A percentile compares a stretch with the other conserved stretches of the same genome.
Conservation (phyloP, 2,329 filamentous ascomycete genomes). For the Tolypocladium inflatum region DNA sequence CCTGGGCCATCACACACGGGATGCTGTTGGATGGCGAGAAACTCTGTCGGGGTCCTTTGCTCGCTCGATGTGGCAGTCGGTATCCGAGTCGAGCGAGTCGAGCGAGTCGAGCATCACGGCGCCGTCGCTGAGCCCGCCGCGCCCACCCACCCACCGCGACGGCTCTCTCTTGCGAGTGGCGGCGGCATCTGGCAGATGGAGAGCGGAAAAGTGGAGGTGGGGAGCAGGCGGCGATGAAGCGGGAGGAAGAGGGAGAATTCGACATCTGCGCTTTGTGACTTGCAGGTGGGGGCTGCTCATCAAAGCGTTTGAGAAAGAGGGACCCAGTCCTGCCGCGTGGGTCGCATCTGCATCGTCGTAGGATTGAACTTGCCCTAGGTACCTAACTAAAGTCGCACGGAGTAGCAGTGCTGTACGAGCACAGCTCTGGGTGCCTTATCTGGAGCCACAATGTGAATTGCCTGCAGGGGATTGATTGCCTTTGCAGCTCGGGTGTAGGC, state of each 20-base stretch:
- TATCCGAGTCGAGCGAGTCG: neutral
- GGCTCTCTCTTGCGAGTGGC: neutral
- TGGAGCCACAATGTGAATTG: too few species aligned
- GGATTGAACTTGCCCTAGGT: neutral
- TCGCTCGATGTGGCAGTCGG: neutral
- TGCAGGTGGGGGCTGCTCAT: neutral
- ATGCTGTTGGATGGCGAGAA: neutral
- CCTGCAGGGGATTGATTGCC: too few species aligned
- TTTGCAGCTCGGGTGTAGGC: neutral
- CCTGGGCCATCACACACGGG: neutral
- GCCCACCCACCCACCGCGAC: neutral
- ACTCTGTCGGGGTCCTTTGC: neutral
- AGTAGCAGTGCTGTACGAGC: too few species aligned
- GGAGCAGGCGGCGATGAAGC: neutral
- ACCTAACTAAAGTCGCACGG: neutral
- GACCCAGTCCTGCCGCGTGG: neutral
- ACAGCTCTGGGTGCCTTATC: too few species aligned
- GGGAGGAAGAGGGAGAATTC: neutral
- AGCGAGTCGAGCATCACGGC: neutral
- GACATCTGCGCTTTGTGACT: neutral
- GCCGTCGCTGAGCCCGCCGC: neutral
- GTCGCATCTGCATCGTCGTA: neutral
- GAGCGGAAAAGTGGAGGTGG: neutral
- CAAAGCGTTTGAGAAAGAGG: neutral
- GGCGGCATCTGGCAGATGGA: neutral